phyloP scores from a whole-genome alignment of 2,329 filamentous ascomycete species.

The Colletotrichum phormii region DNA sequence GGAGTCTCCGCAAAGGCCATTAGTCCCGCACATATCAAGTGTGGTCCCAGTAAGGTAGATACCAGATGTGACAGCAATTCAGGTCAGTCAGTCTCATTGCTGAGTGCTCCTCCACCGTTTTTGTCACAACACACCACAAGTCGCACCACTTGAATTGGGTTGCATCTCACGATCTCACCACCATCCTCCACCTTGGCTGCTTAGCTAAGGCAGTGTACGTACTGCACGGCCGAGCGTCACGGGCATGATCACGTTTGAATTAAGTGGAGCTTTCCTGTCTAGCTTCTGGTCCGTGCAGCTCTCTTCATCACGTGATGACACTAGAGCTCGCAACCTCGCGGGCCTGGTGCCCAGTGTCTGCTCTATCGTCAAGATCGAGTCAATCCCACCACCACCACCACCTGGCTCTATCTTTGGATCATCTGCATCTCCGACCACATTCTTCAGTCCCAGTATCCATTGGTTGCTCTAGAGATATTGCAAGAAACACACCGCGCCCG shows the following conservation, averaged over 20 bases:
- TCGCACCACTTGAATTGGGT: background rate
- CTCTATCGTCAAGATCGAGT: conserved; percentile 34
- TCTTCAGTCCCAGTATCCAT: conserved; percentile 54
- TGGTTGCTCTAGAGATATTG: conserved; percentile 50
- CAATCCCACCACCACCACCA: conserved; percentile 29
- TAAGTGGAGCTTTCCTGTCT: background rate
- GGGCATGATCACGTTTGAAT: conserved; percentile 19
- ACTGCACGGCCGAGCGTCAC: background rate
- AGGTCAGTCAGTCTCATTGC: background rate
- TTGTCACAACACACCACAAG: background rate
- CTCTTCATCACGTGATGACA: conserved; percentile 32
- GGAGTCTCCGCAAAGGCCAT: background rate
- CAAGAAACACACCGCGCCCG: conserved; percentile 43
- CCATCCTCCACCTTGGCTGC: background rate
- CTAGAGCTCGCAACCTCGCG: conserved; percentile 37
- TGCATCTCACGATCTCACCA: background rate
- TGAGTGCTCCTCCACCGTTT: background rate
- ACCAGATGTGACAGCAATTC: background rate
- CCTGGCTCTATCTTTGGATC: conserved; percentile 37
- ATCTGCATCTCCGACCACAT: conserved; percentile 49
- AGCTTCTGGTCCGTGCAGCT: conserved; percentile 16
- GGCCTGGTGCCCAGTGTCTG: conserved; percentile 34
- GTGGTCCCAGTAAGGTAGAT: background rate
- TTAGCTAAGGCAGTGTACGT: background rate
- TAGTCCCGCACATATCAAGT: background rate